Evolutionary conservation across 805 yeast species (phyloP), one percentile per base, ranked within the genome.

Genomic region (Kluyveromyces nonfermentans): DNA sequence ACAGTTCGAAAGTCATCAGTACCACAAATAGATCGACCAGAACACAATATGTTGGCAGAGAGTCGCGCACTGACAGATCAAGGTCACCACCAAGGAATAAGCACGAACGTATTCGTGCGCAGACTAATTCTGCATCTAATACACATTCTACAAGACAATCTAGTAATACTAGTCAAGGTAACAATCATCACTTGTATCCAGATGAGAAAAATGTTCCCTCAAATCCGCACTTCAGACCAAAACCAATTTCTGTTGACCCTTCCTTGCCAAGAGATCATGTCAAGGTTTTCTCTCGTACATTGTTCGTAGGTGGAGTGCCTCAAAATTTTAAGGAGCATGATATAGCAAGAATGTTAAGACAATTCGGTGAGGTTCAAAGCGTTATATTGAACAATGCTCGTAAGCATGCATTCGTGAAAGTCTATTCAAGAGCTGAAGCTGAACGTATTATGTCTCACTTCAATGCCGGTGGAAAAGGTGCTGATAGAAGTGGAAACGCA

Each of bases 371-470:
- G 55, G 95, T 90, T 16, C 98, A 93, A 67, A 81, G 94, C 50
- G 83, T 86, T 20, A 85, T 90, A 44, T 69, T 89, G 59, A 87
- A 90, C 67, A 76, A 77, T 51, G 95, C 87, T 52, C 80, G 95
- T 68, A 87, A 84, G 56, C 97, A 93, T 65, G 98, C 97, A 0
- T 93, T 93, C 59, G 95, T 90, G 37, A 93, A 93, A 66, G 94
- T 89, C 20, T 87, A 84, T 61, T 85, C 95, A 18, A 77, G 98
- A 65, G 74, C 72, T 32, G 97, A 90, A 64, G 98, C 98, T 25
- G 96, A 85, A 61, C 76, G 72, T 48, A 88, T 88, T 12, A 74
- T 87, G 46, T 71, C 75, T 34, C 75, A 79, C 35, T 87, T 89
- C 67, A 78, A 78, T 57, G 78, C 80, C 52, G 9, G 14, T 25